Evolutionary conservation across 108 stramenopile species (phyloP), one percentile per base, ranked within the genome.

Genomic region (Aurantiochytrium sp.): DNA sequence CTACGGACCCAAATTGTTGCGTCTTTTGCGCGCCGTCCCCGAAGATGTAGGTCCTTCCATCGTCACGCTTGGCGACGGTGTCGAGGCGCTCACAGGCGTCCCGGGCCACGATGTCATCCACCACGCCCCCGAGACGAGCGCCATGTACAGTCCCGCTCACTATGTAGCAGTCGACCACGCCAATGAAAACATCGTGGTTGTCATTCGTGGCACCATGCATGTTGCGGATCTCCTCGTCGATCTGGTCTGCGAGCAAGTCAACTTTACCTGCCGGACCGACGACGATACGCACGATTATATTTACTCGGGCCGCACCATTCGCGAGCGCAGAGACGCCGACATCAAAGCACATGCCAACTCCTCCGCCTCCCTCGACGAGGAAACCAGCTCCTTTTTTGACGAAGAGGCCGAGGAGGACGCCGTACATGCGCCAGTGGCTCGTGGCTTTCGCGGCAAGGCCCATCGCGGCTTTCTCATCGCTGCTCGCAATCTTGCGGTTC

Each of bases 391-490:
- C 25, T 69, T 69, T 18, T 69, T 69, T 23, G 64, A 69, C 42
- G 42, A 69, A 0, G 64, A 69, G 21, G 25, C 64, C 1, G 64
- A 69, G 10, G 64, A 69, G 25, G 64, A 69, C 64, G 64, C 25
- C 64, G 64, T 23, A 1, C 8, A 8, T 69, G 64, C 35, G 55
- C 35, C 35, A 35, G 35, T 0, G 35, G 35, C 35, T 35, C 35
- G 64, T 18, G 64, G 64, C 64, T 69, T 69, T 23, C 25, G 42
- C n/a, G 76, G 76, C 19, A 83, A 83, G 51, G 76, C 76, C 4
- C 76, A 83, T 45, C 76, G 51, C 16, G 76, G 76, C 45, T 83
- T 83, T 83, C 76, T 83, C n/a, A 83, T 83, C n/a, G 51, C 76
- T 12, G 76, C 76, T 12, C 76, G 51, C 19, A 83, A 53, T 12